A percentile compares a stretch with the other conserved stretches of the same genome.
phyloP scores from a whole-genome alignment of 139 green algal genomes.

The Coelastrella sp. region DNA sequence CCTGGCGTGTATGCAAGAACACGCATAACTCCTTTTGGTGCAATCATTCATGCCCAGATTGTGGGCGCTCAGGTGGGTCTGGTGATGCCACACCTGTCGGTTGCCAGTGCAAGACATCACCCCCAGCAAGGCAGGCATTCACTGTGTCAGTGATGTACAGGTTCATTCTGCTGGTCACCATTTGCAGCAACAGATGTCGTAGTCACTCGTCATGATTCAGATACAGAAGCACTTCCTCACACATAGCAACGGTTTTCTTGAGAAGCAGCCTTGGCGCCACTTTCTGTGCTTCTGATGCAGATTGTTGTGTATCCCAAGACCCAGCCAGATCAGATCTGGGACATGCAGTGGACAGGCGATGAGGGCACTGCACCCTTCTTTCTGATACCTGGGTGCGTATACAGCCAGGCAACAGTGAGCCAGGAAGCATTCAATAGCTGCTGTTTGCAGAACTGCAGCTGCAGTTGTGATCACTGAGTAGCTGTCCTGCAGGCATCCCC shows the following conservation, averaged over 20 bases:
- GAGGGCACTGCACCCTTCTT: slow-evolving; percentile 38
- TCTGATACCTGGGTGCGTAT: slow-evolving; percentile 14
- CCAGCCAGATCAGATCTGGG: slow-evolving; percentile 16
- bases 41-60: slow-evolving; percentile 29
- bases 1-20: slow-evolving; percentile 22
- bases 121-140: background rate
- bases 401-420: background rate
- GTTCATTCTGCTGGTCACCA: background rate
- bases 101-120: background rate
- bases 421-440: too few species aligned
- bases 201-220: too few species aligned
- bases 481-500: background rate
- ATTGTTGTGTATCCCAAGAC: background rate
- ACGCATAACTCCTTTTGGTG: background rate
- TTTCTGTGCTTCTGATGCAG: background rate
- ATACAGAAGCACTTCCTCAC: too few species aligned
- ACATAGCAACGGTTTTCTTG: background rate
- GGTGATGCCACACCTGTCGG: background rate
- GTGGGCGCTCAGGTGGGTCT: slow-evolving; percentile 17
- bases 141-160: background rate
- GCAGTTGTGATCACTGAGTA: background rate
- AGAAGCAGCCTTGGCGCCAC: background rate
- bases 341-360: slow-evolving; percentile 37
- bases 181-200: background rate
- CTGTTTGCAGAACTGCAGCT: background rate